These are phyloP conservation scores for Hypoxylon sp. DNA, from an alignment of 2,329 filamentous ascomycete genomes.

Conservation along the genomic window DNA sequence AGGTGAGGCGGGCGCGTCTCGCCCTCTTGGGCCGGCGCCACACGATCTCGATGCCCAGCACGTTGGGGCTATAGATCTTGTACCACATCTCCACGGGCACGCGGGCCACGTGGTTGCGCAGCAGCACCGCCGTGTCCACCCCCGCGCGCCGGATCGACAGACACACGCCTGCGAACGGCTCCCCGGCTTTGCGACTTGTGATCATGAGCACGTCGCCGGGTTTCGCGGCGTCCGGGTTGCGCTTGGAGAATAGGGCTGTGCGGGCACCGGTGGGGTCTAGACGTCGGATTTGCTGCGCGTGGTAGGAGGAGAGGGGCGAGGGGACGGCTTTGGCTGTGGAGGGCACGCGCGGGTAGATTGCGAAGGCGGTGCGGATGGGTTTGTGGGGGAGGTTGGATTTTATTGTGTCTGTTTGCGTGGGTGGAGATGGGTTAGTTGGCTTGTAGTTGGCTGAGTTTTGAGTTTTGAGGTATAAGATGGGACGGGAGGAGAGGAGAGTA, in stretches of 20 bases:
- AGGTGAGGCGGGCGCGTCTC: conserved; percentile 88
- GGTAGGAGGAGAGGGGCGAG: conserved; percentile 78
- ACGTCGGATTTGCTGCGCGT: conserved; percentile 75
- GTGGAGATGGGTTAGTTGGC: conserved; percentile 12
- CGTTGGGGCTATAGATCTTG: conserved; percentile 92
- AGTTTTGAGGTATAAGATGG: conserved; percentile 2
- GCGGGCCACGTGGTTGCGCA: conserved; percentile 88
- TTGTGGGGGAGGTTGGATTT: conserved; percentile 52
- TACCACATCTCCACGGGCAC: conserved; percentile 97
- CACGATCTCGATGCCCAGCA: conserved; percentile 93
- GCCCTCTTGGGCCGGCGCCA: conserved; percentile 88
- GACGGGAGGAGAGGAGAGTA: not conserved
- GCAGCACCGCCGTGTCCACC: conserved; percentile 87
- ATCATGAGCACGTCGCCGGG: conserved; percentile 94
- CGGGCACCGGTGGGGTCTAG: conserved; percentile 91
- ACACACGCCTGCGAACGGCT: conserved; percentile 91
- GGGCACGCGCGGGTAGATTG: conserved; percentile 69
- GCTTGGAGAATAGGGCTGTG: conserved; percentile 82
- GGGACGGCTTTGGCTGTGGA: conserved; percentile 70
- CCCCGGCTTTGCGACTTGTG: conserved; percentile 78
- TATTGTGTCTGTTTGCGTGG: conserved; percentile 52
- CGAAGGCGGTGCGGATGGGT: conserved; percentile 62
- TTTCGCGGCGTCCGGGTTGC: conserved; percentile 83
- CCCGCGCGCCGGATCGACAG: conserved; percentile 90
- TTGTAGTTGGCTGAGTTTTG: conserved; percentile 4